Evolutionary conservation across 176 grass and related monocot genomes (phyloP).

Genomic region (Guadua angustifolia): DNA sequence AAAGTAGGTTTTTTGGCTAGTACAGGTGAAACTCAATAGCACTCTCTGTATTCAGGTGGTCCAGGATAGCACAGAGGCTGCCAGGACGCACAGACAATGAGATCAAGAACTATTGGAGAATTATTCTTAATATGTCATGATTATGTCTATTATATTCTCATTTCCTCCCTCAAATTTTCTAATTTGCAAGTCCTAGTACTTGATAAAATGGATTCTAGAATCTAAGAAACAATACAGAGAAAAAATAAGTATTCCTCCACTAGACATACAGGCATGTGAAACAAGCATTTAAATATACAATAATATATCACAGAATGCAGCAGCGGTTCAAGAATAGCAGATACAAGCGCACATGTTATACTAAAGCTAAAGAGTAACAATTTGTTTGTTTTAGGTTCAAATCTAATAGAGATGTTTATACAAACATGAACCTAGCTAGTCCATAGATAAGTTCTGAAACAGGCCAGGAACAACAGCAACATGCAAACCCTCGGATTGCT

Average conservation of each 20-base stretch:
- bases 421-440: neutral
- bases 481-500: neutral
- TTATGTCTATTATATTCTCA: neutral
- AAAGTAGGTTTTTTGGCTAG: neutral
- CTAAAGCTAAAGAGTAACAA: neutral
- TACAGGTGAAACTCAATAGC: slow-evolving; percentile 7
- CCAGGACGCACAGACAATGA: slow-evolving; percentile 88
- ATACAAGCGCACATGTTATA: neutral
- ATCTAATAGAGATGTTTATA: slow-evolving; percentile 20
- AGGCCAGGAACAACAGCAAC: too few species aligned
- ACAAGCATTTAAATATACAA: slow-evolving; percentile 1
- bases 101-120: slow-evolving; percentile 91
- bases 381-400: neutral
- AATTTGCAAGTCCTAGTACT: neutral
- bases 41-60: slow-evolving; percentile 62
- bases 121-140: neutral
- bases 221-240: neutral
- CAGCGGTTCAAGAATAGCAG: neutral
- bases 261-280: neutral
- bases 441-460: neutral
- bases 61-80: slow-evolving; percentile 70
- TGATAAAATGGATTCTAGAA: neutral
- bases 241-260: neutral
- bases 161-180: neutral
- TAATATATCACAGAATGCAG: neutral